Base-by-base conservation (phyloP, 805 yeast species). In the Ogataea henricii region DNA sequence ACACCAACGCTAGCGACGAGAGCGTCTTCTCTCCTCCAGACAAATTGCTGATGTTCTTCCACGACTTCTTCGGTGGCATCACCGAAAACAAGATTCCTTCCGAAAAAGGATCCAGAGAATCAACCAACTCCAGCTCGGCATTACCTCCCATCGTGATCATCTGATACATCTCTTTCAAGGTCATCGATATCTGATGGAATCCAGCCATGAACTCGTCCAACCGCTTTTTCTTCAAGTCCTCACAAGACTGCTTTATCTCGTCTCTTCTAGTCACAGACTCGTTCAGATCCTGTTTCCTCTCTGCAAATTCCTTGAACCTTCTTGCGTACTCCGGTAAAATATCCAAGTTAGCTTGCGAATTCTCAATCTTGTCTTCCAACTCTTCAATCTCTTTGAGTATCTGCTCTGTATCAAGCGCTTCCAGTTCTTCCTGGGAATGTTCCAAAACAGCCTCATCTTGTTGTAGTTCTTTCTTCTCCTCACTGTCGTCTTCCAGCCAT, bases 111-210 rank as follows among this genome's bases (percentile, higher is more conserved):
- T 94, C 98, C 63, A 92, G 77, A 51, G 96, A 86, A 63, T 94
- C 99, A 16, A 90, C 97, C 38, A 92, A 76, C 65, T 94, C 99
- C 29, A 94, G 74, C 65, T 94, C 99, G 0, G 99, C 99, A 71
- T 92, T 94, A 27, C 99, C 99, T 22, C 99, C 99, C 95, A 92
- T 90, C 1, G 99, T 94, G 51, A 94, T 94, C 95, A 94, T 88
- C 62, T 91, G 96, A 61, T 94, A 94, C 98, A 94, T 91, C 59
- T 89, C 97, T 65, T 92, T 94, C 54, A 94, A 76, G 6, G 96
- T 87, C 64, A 83, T 73, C 1, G 97, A 89, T 23, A 94, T 94
- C 17, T 82, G 76, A 55, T 83, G 80, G 70, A 95, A 94, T 0
- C 99, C 99, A 52, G 79, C 81, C 96, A 90, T 90, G 62, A 94